These are phyloP conservation scores for Jackrogersella multiformis DNA, from an alignment of 495 filamentous ascomycete species.

Conservation along the genomic window DNA sequence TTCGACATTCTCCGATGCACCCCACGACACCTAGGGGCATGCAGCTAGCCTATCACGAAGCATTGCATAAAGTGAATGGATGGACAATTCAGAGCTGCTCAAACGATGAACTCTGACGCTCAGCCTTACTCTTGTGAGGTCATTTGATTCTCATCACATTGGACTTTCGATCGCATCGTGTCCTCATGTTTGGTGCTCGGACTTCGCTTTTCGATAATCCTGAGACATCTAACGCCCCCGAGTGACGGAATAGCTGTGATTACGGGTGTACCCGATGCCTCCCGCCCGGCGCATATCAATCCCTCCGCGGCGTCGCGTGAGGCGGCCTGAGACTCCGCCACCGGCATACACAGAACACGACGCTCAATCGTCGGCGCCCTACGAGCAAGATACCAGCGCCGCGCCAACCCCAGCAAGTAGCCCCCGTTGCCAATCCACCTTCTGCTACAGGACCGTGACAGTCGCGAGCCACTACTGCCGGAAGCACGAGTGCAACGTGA, in stretches of 20 bases:
- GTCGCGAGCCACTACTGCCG: slow-evolving; percentile 25
- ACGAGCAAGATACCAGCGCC: background rate
- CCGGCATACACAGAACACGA: slow-evolving; percentile 37
- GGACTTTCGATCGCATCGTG: background rate
- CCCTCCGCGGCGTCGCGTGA: slow-evolving; percentile 24
- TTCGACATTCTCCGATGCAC: slow-evolving; percentile 9
- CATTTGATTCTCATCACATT: background rate
- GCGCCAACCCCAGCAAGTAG: background rate
- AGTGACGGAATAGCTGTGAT: background rate
- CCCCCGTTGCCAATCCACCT: slow-evolving; percentile 35
- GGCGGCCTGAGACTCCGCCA: slow-evolving; percentile 30
- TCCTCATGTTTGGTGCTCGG: background rate
- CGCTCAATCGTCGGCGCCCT: slow-evolving; percentile 1
- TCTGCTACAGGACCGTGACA: slow-evolving; percentile 24
- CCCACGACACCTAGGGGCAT: slow-evolving; percentile 33
- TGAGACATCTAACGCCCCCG: background rate
- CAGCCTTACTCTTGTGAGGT: slow-evolving; percentile 15
- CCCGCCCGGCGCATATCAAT: slow-evolving; percentile 17
- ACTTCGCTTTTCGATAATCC: background rate
- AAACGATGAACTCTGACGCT: background rate
- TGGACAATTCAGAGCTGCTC: slow-evolving; percentile 8
- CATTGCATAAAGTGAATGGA: slow-evolving; percentile 4
- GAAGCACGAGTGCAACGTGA: slow-evolving; percentile 30
- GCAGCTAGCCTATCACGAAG: slow-evolving; percentile 36
- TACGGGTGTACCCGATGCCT: background rate